Conservation (phyloP, 208 protist genomes). For the Plasmodiophora brassicae region DNA sequence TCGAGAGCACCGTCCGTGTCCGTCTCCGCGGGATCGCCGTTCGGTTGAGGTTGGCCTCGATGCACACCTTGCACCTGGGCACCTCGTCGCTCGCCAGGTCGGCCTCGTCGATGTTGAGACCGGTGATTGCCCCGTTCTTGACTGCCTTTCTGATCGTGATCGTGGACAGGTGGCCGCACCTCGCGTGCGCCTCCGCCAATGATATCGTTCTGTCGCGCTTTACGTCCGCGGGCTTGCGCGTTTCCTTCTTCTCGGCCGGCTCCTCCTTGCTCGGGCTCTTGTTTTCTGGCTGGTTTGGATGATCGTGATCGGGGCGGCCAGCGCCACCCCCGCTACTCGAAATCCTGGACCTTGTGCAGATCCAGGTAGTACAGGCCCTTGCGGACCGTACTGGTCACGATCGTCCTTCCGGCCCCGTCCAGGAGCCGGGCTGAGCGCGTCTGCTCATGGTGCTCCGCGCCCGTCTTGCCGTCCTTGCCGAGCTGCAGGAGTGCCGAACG, state of each 20-base stretch:
- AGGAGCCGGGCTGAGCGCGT: background rate
- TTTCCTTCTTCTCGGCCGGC: too few species aligned
- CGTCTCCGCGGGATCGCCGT: background rate
- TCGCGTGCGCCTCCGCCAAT: too few species aligned
- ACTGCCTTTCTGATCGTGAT: too few species aligned
- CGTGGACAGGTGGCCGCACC: too few species aligned
- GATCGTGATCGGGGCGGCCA: background rate
- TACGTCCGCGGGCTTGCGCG: too few species aligned
- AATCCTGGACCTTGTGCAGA: slow-evolving; percentile 1
- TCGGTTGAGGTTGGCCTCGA: background rate
- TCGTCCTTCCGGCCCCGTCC: background rate
- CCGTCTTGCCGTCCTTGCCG: too few species aligned
- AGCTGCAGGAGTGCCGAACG: background rate
- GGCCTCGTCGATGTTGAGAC: background rate
- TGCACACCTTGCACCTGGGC: background rate
- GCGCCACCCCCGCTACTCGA: background rate
- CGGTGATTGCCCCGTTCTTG: too few species aligned
- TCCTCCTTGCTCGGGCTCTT: too few species aligned
- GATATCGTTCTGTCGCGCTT: too few species aligned
- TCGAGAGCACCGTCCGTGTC: background rate
- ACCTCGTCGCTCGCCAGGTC: background rate
- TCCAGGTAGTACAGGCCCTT: background rate
- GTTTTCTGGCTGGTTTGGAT: slow-evolving; percentile 21
- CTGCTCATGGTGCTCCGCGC: background rate
- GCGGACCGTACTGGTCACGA: background rate